A percentile compares a stretch with the other conserved stretches of the same genome.
These are phyloP conservation scores for Dictyophora rubrovolvata DNA, from an alignment of 768 basidiomycete genomes.

Conservation along the genomic window DNA sequence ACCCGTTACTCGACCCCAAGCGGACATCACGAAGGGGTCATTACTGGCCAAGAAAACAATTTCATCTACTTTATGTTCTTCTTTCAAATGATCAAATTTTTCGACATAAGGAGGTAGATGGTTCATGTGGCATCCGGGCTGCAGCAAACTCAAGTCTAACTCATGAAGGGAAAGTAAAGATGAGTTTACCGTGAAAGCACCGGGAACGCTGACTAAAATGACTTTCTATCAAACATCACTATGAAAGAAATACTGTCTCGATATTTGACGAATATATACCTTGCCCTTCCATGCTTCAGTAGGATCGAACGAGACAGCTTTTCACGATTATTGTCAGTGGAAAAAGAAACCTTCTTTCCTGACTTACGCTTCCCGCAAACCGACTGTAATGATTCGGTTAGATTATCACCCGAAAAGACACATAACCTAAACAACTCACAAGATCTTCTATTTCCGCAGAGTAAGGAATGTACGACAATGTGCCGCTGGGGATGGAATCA, in stretches of 20 bases:
- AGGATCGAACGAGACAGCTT: constrained; percentile 39
- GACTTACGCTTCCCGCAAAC: constrained; percentile 59
- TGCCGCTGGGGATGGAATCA: constrained; percentile 36
- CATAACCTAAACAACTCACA: constrained; percentile 25
- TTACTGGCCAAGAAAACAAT: constrained; percentile 15
- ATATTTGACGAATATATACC: constrained; percentile 8
- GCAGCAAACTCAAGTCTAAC: neutral
- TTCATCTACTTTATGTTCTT: constrained; percentile 20
- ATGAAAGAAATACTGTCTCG: neutral
- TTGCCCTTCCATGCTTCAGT: constrained; percentile 70
- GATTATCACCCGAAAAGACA: neutral
- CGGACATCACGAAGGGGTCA: constrained; percentile 18
- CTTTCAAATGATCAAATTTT: constrained; percentile 26
- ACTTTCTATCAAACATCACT: constrained; percentile 37
- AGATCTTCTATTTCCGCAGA: constrained; percentile 50
- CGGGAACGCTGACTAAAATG: constrained; percentile 67
- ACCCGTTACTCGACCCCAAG: constrained; percentile 17
- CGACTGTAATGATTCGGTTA: constrained; percentile 25
- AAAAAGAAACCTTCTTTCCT: neutral
- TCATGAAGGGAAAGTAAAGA: neutral
- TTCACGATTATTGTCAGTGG: neutral
- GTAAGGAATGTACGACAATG: constrained; percentile 49
- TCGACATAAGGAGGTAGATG: constrained; percentile 23
- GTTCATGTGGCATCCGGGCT: constrained; percentile 43
- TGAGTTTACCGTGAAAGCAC: constrained; percentile 62